Evolutionary conservation across 2,329 filamentous ascomycete species (phyloP).

Genomic region (Macrophomina pseudophaseolina): DNA sequence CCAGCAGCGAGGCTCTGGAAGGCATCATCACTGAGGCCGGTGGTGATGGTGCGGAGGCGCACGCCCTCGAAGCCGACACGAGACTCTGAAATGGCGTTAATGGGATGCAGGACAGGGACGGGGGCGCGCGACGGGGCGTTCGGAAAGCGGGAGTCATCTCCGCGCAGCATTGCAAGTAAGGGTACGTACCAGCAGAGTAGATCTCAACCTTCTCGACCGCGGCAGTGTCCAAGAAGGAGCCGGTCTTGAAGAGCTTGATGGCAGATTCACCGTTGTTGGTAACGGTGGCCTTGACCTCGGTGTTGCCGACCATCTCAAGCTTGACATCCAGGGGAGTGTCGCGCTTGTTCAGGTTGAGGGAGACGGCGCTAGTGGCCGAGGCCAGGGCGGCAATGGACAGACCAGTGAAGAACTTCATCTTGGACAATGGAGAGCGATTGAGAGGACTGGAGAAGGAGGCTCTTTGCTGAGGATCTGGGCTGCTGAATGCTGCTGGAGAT

Average conservation of each 20-base stretch:
- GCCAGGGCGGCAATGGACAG: conserved; percentile 5
- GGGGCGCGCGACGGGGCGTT: neutral
- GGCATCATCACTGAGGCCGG: conserved; percentile 53
- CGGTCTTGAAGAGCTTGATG: conserved; percentile 60
- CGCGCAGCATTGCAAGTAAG: neutral
- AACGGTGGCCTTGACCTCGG: conserved; percentile 59
- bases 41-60: conserved; percentile 54
- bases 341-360: conserved; percentile 21
- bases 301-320: conserved; percentile 51
- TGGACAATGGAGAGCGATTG: neutral
- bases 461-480: conserved; percentile 17
- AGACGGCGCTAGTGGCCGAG: neutral
- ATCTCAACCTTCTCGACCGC: conserved; percentile 61
- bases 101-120: neutral
- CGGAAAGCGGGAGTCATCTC: neutral
- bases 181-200: conserved; percentile 53
- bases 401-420: conserved; percentile 16
- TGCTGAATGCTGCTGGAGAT: conserved; percentile 20
- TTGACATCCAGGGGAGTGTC: conserved; percentile 17
- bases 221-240: conserved; percentile 59
- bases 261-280: conserved; percentile 58
- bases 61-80: conserved; percentile 60
- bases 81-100: conserved; percentile 37
- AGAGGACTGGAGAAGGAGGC: neutral
- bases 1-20: conserved; percentile 56